Evolutionary conservation across 306 rosid species (phyloP), one percentile per base, ranked within the genome.

Genomic region (Senna siamea): DNA sequence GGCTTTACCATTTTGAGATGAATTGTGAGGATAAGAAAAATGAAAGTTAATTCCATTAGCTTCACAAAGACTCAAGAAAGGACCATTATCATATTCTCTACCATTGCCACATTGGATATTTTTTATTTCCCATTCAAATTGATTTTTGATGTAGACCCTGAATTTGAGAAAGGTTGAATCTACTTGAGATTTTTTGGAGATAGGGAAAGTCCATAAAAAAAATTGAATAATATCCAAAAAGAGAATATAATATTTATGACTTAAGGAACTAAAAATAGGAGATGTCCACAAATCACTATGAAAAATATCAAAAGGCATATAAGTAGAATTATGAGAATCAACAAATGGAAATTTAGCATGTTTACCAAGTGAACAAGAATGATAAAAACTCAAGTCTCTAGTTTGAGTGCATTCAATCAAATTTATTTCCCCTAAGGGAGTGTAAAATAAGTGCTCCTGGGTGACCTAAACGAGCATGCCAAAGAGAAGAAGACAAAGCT

Each of bases 221-320:
- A 28, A 28, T 62, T 0, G 30, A 38, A 11, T 59, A 59, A 7
- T 60, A 60, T 60, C 46, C 26, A 60, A 35, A 0, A 60, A 60
- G 0, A 60, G 5, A 2, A 62, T 9, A 62, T 62, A 62, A 35
- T 37, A 35, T n/a, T 4, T n/a, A 37, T 62, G 68, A 2, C 68
- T 18, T 3, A 7, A 7, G 9, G 15, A 1, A 1, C 68, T 62
- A 8, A 62, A 17, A 8, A 62, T 5, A 2, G 28, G 68, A 38
- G 68, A 62, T 0, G 68, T 62, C 68, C 68, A 62, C 2, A 62
- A 7, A 6, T 62, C 48, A 37, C 48, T 37, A 62, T 38, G 48
- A 1, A 62, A 7, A 18, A 62, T 62, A 2, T 62, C 48, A 62
- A 62, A 62, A 13, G 66, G 22, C 37, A 56, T 56, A 2, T 7